phyloP scores from a whole-genome alignment of 1,139 yeast species.

The Pichia sp. region DNA sequence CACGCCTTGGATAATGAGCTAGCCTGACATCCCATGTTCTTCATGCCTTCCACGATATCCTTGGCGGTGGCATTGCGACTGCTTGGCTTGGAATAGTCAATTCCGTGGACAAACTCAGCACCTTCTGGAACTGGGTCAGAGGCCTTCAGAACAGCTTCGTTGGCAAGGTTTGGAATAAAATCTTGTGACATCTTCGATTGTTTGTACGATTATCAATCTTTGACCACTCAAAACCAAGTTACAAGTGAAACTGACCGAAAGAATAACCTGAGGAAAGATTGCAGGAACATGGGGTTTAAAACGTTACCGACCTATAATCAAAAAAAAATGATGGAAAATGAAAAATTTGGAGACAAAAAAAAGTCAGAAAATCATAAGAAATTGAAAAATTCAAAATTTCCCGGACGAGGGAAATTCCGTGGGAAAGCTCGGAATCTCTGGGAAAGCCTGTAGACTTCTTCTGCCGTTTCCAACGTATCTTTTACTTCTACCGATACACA shows the following conservation, averaged over 20 bases:
- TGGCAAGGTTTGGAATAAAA: conserved; percentile 57
- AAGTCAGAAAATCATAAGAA: background rate
- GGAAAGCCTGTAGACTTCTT: no score
- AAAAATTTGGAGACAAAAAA: background rate
- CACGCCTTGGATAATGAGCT: conserved; percentile 81
- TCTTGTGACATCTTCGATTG: conserved; percentile 21
- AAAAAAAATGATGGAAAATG: background rate
- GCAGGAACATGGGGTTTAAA: background rate
- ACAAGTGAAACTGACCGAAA: no score
- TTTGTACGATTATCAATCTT: background rate
- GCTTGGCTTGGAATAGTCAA: conserved; percentile 75
- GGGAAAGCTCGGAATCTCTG: background rate
- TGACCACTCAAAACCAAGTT: no score
- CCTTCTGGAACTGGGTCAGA: conserved; percentile 83
- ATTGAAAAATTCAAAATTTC: background rate
- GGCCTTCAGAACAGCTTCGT: conserved; percentile 84
- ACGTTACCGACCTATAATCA: background rate
- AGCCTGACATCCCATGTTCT: conserved; percentile 97
- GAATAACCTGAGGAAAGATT: background rate
- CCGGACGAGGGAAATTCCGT: background rate
- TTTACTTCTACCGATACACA: no score
- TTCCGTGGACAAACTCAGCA: conserved; percentile 74
- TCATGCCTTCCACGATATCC: conserved; percentile 78
- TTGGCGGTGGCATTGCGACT: conserved; percentile 65
- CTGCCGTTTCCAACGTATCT: no score